These are phyloP conservation scores for Lasiodiplodia theobromae DNA, from an alignment of 2,329 filamentous ascomycete genomes.

Conservation along the genomic window DNA sequence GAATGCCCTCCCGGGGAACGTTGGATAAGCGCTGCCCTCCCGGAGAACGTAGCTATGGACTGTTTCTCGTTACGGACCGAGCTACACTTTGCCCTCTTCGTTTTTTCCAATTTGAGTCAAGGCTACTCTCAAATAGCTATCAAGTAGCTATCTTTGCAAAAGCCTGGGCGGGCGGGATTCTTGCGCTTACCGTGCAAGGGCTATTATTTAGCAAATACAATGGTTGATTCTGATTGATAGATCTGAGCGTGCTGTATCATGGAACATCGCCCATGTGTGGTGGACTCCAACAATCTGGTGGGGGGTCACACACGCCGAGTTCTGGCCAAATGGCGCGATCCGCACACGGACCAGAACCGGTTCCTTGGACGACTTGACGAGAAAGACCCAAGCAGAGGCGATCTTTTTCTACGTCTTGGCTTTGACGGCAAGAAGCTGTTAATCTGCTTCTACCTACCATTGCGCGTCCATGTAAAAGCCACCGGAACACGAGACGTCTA, in stretches of 20 bases:
- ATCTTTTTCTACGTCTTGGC: background rate
- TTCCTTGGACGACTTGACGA: background rate
- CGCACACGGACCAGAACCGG: background rate
- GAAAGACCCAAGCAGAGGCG: background rate
- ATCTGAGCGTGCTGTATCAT: background rate
- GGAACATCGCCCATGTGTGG: background rate
- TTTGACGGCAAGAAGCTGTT: background rate
- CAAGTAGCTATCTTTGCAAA: background rate
- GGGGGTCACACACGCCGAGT: background rate
- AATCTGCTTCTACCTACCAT: background rate
- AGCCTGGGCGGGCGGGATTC: background rate
- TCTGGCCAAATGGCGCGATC: background rate
- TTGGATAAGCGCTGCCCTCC: conserved; percentile 1
- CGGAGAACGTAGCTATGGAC: background rate
- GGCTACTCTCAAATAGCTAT: conserved; percentile 1
- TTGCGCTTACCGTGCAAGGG: background rate
- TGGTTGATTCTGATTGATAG: background rate
- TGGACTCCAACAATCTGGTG: background rate
- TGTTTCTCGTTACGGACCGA: background rate
- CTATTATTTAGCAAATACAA: background rate
- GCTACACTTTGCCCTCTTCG: background rate
- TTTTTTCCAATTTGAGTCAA: background rate
- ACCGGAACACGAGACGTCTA: background rate
- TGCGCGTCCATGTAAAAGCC: background rate
- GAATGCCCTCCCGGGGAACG: background rate